Evolutionary conservation across 2,329 filamentous ascomycete species (phyloP).

Genomic region (Microdochium paspali): DNA sequence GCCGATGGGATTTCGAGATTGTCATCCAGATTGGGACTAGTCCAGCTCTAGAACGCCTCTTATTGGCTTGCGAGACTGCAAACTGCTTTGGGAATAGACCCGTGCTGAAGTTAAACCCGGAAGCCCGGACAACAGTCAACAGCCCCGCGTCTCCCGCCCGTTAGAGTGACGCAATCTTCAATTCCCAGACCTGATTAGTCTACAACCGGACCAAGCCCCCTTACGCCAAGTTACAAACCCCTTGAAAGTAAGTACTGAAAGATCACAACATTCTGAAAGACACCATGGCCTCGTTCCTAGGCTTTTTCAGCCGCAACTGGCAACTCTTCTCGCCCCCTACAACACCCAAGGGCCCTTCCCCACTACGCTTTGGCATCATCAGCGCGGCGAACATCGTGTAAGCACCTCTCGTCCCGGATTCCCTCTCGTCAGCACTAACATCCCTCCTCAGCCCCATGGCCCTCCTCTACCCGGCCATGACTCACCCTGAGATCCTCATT

Average conservation of each 20-base stretch:
- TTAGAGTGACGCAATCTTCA: too few species aligned
- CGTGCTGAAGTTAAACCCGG: too few species aligned
- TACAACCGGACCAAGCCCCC: too few species aligned
- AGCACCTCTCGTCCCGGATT: not conserved
- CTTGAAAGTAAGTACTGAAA: too few species aligned
- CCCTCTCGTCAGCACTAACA: not conserved
- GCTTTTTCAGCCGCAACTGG: not conserved
- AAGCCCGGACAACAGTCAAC: too few species aligned
- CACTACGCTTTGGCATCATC: not conserved
- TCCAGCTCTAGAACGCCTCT: not conserved
- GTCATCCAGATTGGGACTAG: not conserved
- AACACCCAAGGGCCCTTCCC: not conserved
- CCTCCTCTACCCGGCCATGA: not conserved
- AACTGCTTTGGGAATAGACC: not conserved
- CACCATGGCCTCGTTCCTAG: not conserved
- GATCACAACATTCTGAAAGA: too few species aligned
- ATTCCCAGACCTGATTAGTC: too few species aligned
- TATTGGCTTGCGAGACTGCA: not conserved
- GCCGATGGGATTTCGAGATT: not conserved
- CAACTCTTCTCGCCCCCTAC: not conserved
- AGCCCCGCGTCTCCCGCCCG: too few species aligned
- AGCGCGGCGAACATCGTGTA: not conserved
- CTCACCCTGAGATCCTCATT: constrained; percentile 1
- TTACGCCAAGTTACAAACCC: too few species aligned
- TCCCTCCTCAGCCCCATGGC: constrained; percentile 1